These are phyloP conservation scores for Malassezia nana DNA, from an alignment of 1,284 basidiomycete species.

Conservation along the genomic window DNA sequence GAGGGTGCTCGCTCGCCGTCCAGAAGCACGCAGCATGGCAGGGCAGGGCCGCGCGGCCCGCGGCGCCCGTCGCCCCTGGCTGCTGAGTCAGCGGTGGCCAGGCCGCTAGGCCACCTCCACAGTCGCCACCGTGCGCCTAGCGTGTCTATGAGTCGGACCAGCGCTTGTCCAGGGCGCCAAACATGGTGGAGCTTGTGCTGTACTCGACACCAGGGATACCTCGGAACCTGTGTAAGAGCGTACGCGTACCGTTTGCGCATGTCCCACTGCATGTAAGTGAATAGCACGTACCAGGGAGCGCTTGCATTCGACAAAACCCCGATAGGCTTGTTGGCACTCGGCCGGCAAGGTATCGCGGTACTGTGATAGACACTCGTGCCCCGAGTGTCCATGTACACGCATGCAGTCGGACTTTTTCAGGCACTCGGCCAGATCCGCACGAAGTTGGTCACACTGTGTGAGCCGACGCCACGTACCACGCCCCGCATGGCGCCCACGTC, in stretches of 20 bases:
- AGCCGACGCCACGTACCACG: slow-evolving; percentile 11
- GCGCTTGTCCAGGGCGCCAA: slow-evolving; percentile 14
- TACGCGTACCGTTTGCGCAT: slow-evolving; percentile 16
- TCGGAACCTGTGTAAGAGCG: slow-evolving; percentile 8
- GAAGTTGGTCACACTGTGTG: slow-evolving; percentile 14
- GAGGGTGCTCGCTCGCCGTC: background rate
- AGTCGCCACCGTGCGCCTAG: background rate
- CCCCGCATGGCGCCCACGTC: slow-evolving; percentile 9
- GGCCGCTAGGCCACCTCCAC: background rate
- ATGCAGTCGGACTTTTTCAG: slow-evolving; percentile 15
- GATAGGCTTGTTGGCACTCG: slow-evolving; percentile 18
- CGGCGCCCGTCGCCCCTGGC: too few relatives aligned
- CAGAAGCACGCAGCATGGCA: background rate
- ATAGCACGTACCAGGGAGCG: slow-evolving; percentile 8
- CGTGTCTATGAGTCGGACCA: background rate
- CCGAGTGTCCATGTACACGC: slow-evolving; percentile 3
- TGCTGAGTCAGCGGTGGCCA: background rate
- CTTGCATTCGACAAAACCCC: slow-evolving; percentile 18
- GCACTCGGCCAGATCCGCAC: slow-evolving; percentile 15
- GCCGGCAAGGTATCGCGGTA: slow-evolving; percentile 4
- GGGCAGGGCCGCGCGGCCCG: background rate
- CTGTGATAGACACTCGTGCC: slow-evolving; percentile 12
- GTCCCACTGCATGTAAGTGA: background rate
- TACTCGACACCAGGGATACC: slow-evolving; percentile 16
- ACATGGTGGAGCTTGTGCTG: slow-evolving; percentile 11